These are phyloP conservation scores for Leavenworthia alabamica DNA, from an alignment of 345 rosid genomes.

Conservation along the genomic window DNA sequence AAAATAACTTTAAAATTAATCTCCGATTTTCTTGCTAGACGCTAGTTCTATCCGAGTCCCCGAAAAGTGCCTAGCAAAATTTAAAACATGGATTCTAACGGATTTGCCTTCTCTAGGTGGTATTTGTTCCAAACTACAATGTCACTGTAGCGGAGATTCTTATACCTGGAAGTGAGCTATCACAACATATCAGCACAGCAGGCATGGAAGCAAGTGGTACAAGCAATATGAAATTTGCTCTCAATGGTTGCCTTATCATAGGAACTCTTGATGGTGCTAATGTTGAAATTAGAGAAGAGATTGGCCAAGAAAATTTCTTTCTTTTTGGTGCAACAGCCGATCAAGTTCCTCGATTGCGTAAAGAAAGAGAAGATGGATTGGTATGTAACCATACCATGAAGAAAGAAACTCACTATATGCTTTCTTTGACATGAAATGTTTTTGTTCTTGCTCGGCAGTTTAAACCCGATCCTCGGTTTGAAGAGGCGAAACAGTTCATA, in stretches of 20 bases:
- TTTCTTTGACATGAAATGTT: not conserved
- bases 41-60: no score
- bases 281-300: slow-evolving; percentile 92
- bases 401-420: not conserved
- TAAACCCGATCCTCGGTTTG: slow-evolving; percentile 87
- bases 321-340: slow-evolving; percentile 91
- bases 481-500: slow-evolving; percentile 79
- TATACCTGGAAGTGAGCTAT: slow-evolving; percentile 94
- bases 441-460: slow-evolving; percentile 41
- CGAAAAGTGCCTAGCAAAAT: no score
- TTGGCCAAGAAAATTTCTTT: slow-evolving; percentile 87
- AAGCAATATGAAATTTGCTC: slow-evolving; percentile 97
- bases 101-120: slow-evolving; percentile 49
- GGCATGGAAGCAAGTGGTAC: slow-evolving; percentile 99
- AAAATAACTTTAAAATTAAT: no score
- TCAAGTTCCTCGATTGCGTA: slow-evolving; percentile 73
- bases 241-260: slow-evolving; percentile 91
- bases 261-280: slow-evolving; percentile 98
- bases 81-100: no score
- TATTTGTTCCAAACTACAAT: slow-evolving; percentile 94
- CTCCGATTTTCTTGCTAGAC: no score
- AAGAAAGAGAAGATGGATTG: slow-evolving; percentile 76
- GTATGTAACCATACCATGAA: slow-evolving; percentile 31
- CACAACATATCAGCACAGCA: slow-evolving; percentile 97
- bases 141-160: slow-evolving; percentile 92